Percentiles rank a stretch among this genome's conserved stretches.
Evolutionary conservation across 192 early-diverging fungal species (phyloP).

Genomic region (Thamnidium elegans): DNA sequence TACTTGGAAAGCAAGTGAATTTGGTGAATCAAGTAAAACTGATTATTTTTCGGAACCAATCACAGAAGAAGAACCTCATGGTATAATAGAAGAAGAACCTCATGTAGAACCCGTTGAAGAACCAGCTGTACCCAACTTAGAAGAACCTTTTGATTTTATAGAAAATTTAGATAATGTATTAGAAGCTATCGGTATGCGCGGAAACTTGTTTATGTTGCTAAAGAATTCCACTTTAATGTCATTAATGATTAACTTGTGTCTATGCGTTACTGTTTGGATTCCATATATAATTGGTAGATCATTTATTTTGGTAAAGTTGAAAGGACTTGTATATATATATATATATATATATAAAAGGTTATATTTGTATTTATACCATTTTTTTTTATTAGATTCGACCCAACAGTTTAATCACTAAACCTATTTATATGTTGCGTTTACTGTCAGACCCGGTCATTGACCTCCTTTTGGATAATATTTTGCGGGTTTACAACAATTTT

Average conservation of each 20-base stretch:
- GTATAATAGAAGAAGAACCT: neutral
- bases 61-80: neutral
- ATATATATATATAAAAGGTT: too few relatives aligned
- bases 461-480: too few relatives aligned
- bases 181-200: conserved; percentile 87
- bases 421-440: too few relatives aligned
- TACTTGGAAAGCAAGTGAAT: conserved; percentile 5
- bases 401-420: neutral
- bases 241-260: conserved; percentile 65
- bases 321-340: too few relatives aligned
- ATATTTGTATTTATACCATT: neutral
- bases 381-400: too few relatives aligned
- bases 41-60: conserved; percentile 1
- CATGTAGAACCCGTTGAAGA: conserved; percentile 1
- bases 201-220: conserved; percentile 67
- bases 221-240: conserved; percentile 79
- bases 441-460: too few relatives aligned
- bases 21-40: neutral
- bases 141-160: conserved; percentile 48
- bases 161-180: conserved; percentile 69
- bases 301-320: conserved; percentile 37
- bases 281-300: conserved; percentile 67
- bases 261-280: conserved; percentile 67
- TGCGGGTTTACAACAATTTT: too few relatives aligned
- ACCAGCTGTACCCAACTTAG: conserved; percentile 20